Evolutionary conservation across 1,284 basidiomycete species (phyloP).

Genomic region (Mycosarcoma maydis): DNA sequence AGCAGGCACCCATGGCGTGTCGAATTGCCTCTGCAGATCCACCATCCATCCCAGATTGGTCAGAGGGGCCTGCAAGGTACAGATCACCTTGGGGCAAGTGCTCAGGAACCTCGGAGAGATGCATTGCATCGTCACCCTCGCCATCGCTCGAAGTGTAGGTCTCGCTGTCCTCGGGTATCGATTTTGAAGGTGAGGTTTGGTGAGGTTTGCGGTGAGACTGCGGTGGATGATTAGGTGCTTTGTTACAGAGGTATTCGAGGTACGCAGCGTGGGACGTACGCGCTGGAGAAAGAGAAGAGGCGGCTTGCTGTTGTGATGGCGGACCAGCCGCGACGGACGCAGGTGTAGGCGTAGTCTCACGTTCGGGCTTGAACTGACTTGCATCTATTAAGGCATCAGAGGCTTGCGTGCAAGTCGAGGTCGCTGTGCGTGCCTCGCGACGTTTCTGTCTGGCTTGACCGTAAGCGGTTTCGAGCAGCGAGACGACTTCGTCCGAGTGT

Average conservation of each 20-base stretch:
- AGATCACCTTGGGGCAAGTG: conserved; percentile 62
- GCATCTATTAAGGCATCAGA: background rate
- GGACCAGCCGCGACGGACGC: background rate
- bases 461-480: conserved; percentile 31
- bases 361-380: conserved; percentile 5
- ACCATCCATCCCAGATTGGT: conserved; percentile 22
- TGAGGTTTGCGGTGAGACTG: conserved; percentile 7
- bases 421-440: conserved; percentile 2
- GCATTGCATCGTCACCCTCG: conserved; percentile 55
- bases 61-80: conserved; percentile 58
- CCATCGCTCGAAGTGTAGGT: conserved; percentile 50
- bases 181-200: conserved; percentile 12
- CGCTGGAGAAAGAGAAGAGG: background rate
- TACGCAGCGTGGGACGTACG: conserved; percentile 41
- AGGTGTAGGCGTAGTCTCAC: conserved; percentile 23
- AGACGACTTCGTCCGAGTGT: conserved; percentile 42
- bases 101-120: conserved; percentile 56
- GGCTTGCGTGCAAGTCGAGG: background rate
- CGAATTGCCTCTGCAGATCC: conserved; percentile 62
- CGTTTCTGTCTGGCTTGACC: conserved; percentile 31
- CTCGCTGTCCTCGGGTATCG: conserved; percentile 27
- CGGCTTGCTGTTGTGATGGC: background rate
- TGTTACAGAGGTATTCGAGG: conserved; percentile 33
- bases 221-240: conserved; percentile 37
- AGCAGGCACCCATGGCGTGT: conserved; percentile 59